Percentiles rank a stretch among this genome's conserved stretches.
Evolutionary conservation across 148 eudicot genomes (phyloP).

Genomic region (Chenopodium quinoa): DNA sequence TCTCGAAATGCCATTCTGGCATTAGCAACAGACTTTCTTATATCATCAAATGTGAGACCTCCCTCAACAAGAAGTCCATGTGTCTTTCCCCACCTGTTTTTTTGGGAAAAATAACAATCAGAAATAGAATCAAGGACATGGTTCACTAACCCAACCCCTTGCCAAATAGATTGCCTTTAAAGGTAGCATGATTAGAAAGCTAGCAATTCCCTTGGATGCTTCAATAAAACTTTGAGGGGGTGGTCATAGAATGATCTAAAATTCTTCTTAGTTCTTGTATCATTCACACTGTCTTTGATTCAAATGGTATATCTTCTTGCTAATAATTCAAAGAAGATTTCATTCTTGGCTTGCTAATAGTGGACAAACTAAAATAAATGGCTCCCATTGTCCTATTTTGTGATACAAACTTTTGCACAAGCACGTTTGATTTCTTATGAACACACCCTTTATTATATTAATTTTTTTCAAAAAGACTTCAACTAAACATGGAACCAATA

Average conservation of each 20-base stretch:
- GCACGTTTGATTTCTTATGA: no score
- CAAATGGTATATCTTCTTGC: no score
- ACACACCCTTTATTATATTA: no score
- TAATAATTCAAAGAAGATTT: no score
- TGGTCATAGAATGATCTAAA: no score
- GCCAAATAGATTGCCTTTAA: background rate
- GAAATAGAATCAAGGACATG: background rate
- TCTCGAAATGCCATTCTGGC: constrained; percentile 79
- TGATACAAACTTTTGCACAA: no score
- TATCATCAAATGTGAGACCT: constrained; percentile 76
- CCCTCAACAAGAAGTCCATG: constrained; percentile 92
- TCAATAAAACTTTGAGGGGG: no score
- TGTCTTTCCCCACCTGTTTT: constrained; percentile 83
- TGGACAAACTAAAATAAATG: background rate
- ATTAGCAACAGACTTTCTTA: constrained; percentile 66
- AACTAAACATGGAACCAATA: no score
- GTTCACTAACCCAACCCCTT: background rate
- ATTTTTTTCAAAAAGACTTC: no score
- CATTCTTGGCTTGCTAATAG: background rate
- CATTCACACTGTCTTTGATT: no score
- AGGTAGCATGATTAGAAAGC: background rate
- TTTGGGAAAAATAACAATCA: background rate
- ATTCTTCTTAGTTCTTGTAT: no score
- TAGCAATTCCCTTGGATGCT: background rate
- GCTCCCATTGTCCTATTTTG: no score